These are phyloP conservation scores for Prunus mira DNA, from an alignment of 306 rosid genomes.

Conservation along the genomic window DNA sequence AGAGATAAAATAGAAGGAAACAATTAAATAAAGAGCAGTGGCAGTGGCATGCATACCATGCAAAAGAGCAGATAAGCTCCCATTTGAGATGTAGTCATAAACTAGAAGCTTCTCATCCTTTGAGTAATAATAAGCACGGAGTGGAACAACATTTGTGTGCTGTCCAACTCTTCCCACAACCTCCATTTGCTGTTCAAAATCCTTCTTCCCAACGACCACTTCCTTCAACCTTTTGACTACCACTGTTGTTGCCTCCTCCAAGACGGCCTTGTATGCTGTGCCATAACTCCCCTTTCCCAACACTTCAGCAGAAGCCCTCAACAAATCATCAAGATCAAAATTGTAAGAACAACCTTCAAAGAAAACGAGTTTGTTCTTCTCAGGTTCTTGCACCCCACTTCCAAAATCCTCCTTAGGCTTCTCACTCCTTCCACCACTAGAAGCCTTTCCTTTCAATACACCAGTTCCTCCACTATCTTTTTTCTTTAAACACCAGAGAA, in stretches of 20 bases:
- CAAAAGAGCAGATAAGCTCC: slow-evolving; percentile 63
- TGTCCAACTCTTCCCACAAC: slow-evolving; percentile 71
- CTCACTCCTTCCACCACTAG: slow-evolving; percentile 66
- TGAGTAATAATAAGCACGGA: slow-evolving; percentile 84
- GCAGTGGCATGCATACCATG: slow-evolving; percentile 53
- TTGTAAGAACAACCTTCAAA: slow-evolving; percentile 84
- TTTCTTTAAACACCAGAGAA: slow-evolving; percentile 60
- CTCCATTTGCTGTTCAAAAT: slow-evolving; percentile 84
- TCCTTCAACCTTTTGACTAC: slow-evolving; percentile 89
- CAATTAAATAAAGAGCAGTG: not conserved
- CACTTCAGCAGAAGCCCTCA: slow-evolving; percentile 88
- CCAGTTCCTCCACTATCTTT: slow-evolving; percentile 31
- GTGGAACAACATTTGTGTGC: slow-evolving; percentile 64
- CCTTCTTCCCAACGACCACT: slow-evolving; percentile 77
- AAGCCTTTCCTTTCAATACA: slow-evolving; percentile 55
- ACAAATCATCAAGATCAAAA: slow-evolving; percentile 83
- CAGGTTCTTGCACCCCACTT: slow-evolving; percentile 87
- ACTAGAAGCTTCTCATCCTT: slow-evolving; percentile 88
- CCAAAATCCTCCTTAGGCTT: slow-evolving; percentile 87
- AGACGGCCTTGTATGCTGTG: slow-evolving; percentile 78
- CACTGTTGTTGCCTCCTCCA: slow-evolving; percentile 77
- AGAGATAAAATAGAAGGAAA: slow-evolving; percentile 2
- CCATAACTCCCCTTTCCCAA: slow-evolving; percentile 89
- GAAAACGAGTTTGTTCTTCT: slow-evolving; percentile 82
- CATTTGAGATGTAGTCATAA: slow-evolving; percentile 57